phyloP scores from a whole-genome alignment of 805 yeast genomes.

The Candida pseudofarinosa region DNA sequence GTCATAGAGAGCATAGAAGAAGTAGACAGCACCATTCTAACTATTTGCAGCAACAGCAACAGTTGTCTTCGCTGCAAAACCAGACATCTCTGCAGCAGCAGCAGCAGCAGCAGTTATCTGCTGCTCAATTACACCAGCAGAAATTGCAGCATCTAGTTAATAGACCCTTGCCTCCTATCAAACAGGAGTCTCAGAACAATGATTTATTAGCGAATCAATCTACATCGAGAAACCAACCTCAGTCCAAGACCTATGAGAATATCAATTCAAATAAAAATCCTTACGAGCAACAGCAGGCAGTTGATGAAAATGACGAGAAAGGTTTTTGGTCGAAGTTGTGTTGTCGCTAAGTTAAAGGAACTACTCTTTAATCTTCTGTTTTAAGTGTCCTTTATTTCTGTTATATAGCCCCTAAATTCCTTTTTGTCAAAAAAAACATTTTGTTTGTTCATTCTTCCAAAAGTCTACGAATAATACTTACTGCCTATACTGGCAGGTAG shows the following conservation, averaged over 20 bases:
- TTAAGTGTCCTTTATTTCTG: not conserved
- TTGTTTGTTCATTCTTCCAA: not conserved
- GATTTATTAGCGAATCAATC: constrained; percentile 18
- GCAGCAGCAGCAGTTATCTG: constrained; percentile 35
- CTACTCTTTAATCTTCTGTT: not conserved
- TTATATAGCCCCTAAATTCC: not conserved
- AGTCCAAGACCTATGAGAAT: constrained; percentile 18
- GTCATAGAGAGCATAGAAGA: constrained; percentile 45
- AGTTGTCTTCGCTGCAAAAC: constrained; percentile 9
- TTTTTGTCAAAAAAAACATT: not conserved
- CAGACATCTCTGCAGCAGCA: constrained; percentile 15
- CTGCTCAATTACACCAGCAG: constrained; percentile 46
- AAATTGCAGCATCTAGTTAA: constrained; percentile 46
- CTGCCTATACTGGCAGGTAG: not conserved
- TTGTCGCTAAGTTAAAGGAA: constrained; percentile 25
- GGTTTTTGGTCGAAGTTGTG: constrained; percentile 43
- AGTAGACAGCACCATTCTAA: constrained; percentile 33
- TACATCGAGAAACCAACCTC: constrained; percentile 18
- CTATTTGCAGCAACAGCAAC: constrained; percentile 16
- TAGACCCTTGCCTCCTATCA: constrained; percentile 46
- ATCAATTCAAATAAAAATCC: constrained; percentile 21
- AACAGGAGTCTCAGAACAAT: constrained; percentile 33
- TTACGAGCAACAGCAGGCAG: constrained; percentile 37
- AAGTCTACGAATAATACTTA: not conserved
- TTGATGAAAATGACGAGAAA: constrained; percentile 31